Conservation (phyloP, 1,284 basidiomycete species). For the Rhodotorula glutinis region DNA sequence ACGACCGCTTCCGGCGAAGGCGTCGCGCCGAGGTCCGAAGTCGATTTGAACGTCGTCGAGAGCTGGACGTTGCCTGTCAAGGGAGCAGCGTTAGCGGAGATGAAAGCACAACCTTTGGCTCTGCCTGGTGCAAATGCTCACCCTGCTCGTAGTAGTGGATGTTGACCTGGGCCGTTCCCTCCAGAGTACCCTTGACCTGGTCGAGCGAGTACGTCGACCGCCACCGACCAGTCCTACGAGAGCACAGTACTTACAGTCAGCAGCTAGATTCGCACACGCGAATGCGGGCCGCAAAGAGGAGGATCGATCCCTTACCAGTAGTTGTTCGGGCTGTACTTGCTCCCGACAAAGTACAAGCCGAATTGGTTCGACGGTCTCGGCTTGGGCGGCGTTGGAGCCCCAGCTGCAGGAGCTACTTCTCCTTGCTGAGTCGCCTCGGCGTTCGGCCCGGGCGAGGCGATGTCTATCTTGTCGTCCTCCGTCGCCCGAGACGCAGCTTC, state of each 20-base stretch:
- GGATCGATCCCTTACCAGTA: conserved; percentile 58
- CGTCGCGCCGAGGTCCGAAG: conserved; percentile 62
- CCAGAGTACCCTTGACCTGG: conserved; percentile 44
- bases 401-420: conserved; percentile 3
- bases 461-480: conserved; percentile 7
- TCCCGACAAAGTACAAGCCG: conserved; percentile 77
- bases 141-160: conserved; percentile 97
- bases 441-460: conserved; percentile 6
- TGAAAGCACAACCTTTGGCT: background rate
- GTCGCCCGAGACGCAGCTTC: conserved; percentile 25
- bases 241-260: background rate
- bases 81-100: conserved; percentile 31
- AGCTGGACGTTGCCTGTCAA: conserved; percentile 70
- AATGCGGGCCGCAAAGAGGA: too few species aligned
- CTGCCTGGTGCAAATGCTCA: conserved; percentile 44
- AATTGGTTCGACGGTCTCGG: conserved; percentile 51
- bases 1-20: conserved; percentile 67
- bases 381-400: conserved; percentile 4
- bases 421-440: background rate
- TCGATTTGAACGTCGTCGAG: conserved; percentile 65
- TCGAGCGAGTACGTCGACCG: conserved; percentile 57
- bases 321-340: conserved; percentile 87
- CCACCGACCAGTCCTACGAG: conserved; percentile 75
- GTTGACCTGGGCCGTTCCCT: conserved; percentile 68
- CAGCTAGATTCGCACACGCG: too few species aligned